Percentiles rank a stretch among this genome's conserved stretches.
Evolutionary conservation across 768 basidiomycete genomes (phyloP).

Genomic region (Mycena chlorophos): DNA sequence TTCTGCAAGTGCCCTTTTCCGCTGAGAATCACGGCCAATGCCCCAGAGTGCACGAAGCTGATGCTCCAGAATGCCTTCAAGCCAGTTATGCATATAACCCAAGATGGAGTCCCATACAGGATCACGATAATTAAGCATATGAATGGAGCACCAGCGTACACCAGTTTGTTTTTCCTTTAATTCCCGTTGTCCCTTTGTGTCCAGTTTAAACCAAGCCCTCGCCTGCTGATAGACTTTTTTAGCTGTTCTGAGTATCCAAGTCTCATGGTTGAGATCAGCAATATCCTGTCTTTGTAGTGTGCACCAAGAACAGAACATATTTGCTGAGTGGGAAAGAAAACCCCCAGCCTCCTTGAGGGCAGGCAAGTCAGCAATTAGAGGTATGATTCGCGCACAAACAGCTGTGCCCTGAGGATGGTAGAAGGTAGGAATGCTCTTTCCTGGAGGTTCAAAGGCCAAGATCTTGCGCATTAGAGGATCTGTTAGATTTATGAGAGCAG

Average conservation of each 20-base stretch:
- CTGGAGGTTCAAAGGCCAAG: background rate
- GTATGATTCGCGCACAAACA: slow-evolving; percentile 11
- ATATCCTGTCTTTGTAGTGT: background rate
- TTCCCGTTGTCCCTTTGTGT: background rate
- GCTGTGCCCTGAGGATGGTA: slow-evolving; percentile 13
- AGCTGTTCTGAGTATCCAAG: slow-evolving; percentile 14
- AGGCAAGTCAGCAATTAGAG: slow-evolving; percentile 17
- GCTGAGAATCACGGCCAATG: slow-evolving; percentile 6
- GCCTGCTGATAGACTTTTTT: slow-evolving; percentile 12
- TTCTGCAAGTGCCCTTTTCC: background rate
- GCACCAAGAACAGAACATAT: slow-evolving; percentile 24
- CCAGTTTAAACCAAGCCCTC: slow-evolving; percentile 11
- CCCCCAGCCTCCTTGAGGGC: slow-evolving; percentile 17
- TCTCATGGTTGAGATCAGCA: slow-evolving; percentile 6
- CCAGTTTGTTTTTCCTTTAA: slow-evolving; percentile 1
- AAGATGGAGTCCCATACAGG: slow-evolving; percentile 19
- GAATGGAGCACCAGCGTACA: slow-evolving; percentile 16
- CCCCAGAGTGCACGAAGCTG: slow-evolving; percentile 23
- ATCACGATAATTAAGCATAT: slow-evolving; percentile 16
- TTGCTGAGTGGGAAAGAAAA: slow-evolving; percentile 7
- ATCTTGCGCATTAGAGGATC: background rate
- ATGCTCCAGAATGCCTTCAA: slow-evolving; percentile 18
- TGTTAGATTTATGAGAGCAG: slow-evolving; percentile 4
- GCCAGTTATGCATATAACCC: slow-evolving; percentile 24
- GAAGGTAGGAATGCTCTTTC: slow-evolving; percentile 1